phyloP scores from a whole-genome alignment of 495 filamentous ascomycete species.

The Entonaema liquescens region DNA sequence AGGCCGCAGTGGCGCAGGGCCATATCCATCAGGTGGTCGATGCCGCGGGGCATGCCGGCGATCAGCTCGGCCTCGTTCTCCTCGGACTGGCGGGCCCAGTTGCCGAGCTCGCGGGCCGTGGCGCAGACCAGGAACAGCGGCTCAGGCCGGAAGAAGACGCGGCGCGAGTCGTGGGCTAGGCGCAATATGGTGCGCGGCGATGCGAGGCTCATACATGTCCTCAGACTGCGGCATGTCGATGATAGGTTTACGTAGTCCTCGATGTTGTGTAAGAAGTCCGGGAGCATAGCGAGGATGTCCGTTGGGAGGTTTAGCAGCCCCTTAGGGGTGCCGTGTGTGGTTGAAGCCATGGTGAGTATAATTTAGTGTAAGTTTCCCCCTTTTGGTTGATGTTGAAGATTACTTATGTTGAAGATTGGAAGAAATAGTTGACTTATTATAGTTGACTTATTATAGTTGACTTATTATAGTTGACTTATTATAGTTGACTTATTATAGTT shows the following conservation, averaged over 20 bases:
- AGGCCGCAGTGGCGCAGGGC: conserved; percentile 44
- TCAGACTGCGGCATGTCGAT: conserved; percentile 45
- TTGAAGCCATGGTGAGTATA: not conserved
- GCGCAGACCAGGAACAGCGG: conserved; percentile 52
- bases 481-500: too few species aligned
- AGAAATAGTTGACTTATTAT: not conserved
- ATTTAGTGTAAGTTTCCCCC: not conserved
- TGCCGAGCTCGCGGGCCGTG: conserved; percentile 42
- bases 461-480: too few species aligned
- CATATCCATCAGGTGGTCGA: conserved; percentile 48
- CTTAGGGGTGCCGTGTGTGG: not conserved
- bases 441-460: too few species aligned
- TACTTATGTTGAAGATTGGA: too few species aligned
- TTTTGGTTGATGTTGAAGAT: not conserved
- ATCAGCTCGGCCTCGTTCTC: conserved; percentile 38
- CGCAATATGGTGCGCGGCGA: conserved; percentile 39
- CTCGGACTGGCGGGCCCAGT: conserved; percentile 47
- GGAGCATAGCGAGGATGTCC: conserved; percentile 48
- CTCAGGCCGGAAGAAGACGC: conserved; percentile 51
- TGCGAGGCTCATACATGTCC: not conserved
- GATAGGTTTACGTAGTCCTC: conserved; percentile 49
- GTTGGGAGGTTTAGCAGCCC: conserved; percentile 39
- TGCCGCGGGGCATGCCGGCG: conserved; percentile 26
- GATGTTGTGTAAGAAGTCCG: conserved; percentile 48
- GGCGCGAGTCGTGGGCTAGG: conserved; percentile 44